phyloP scores from a whole-genome alignment of 305 asterid genomes.

The Rubia balearica region DNA sequence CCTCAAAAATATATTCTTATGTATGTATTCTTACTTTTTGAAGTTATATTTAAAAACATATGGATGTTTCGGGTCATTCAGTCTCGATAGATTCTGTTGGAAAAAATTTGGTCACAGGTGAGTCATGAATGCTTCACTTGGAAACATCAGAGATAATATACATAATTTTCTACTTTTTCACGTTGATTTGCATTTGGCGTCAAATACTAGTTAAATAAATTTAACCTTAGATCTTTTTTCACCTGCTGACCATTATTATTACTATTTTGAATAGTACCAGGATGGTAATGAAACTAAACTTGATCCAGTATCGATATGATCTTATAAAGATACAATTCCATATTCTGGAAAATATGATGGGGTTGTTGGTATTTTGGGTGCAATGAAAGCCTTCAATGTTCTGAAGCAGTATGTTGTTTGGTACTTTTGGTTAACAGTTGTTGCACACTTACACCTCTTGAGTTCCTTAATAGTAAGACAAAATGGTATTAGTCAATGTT shows the following conservation, averaged over 20 bases:
- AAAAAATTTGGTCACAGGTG: conserved; percentile 89
- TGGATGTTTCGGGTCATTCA: conserved; percentile 68
- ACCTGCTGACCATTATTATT: neutral
- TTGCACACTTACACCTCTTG: neutral
- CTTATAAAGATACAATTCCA: conserved; percentile 93
- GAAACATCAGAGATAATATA: neutral
- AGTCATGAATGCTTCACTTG: conserved; percentile 25
- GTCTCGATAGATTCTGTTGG: conserved; percentile 91
- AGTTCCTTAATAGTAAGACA: neutral
- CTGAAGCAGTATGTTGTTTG: conserved; percentile 49
- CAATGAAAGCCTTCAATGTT: conserved; percentile 86
- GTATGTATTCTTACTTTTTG: conserved; percentile 6
- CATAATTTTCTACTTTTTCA: neutral
- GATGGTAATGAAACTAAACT: conserved; percentile 67
- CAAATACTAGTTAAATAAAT: no score
- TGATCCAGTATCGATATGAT: conserved; percentile 73
- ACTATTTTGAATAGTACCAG: conserved; percentile 32
- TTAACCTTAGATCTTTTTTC: neutral
- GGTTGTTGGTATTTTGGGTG: conserved; percentile 93
- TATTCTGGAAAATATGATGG: conserved; percentile 96
- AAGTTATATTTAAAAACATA: conserved; percentile 70
- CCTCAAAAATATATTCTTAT: neutral
- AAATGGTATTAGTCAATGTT: neutral
- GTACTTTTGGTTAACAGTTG: neutral
- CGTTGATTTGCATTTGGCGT: neutral